Evolutionary conservation across 495 filamentous ascomycete species (phyloP).

Genomic region (Cenococcum geophilum): DNA sequence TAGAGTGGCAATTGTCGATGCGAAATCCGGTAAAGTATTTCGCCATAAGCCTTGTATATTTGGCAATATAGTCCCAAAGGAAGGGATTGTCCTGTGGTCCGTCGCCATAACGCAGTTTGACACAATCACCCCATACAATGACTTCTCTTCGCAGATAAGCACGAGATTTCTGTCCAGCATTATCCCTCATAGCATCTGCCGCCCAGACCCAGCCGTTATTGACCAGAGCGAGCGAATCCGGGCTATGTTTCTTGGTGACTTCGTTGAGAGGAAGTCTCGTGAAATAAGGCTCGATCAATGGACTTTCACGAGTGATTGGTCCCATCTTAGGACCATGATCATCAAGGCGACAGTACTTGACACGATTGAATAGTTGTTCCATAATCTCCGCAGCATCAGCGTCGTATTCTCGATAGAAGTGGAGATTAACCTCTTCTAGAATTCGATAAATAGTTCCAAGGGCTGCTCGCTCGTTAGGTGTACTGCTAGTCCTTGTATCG

Average conservation of each 20-base stretch:
- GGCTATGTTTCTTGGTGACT: conserved; percentile 66
- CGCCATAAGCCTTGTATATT: conserved; percentile 87
- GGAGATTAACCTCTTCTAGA: conserved; percentile 78
- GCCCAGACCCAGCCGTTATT: conserved; percentile 99
- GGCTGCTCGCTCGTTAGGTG: conserved; percentile 32
- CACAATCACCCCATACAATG: conserved; percentile 97
- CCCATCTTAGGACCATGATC: conserved; percentile 86
- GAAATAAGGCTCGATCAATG: conserved; percentile 94
- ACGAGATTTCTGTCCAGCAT: conserved; percentile 80
- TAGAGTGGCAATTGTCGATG: conserved; percentile 98
- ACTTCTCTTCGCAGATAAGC: conserved; percentile 91
- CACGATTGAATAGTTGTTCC: conserved; percentile 85
- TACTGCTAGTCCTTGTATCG: conserved; percentile 38
- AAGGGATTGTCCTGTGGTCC: conserved; percentile 80
- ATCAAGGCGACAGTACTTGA: conserved; percentile 87
- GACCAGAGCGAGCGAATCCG: conserved; percentile 71
- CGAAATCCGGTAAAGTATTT: conserved; percentile 94
- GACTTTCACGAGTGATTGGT: conserved; percentile 63
- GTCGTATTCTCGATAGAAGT: conserved; percentile 88
- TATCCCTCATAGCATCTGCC: conserved; percentile 86
- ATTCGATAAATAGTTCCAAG: conserved; percentile 42
- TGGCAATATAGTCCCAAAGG: conserved; percentile 91
- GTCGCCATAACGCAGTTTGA: conserved; percentile 87
- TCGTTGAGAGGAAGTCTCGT: conserved; percentile 80
- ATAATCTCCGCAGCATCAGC: conserved; percentile 72